Base-by-base conservation (phyloP, 805 yeast genomes). In the Suhomyces faveliae region DNA sequence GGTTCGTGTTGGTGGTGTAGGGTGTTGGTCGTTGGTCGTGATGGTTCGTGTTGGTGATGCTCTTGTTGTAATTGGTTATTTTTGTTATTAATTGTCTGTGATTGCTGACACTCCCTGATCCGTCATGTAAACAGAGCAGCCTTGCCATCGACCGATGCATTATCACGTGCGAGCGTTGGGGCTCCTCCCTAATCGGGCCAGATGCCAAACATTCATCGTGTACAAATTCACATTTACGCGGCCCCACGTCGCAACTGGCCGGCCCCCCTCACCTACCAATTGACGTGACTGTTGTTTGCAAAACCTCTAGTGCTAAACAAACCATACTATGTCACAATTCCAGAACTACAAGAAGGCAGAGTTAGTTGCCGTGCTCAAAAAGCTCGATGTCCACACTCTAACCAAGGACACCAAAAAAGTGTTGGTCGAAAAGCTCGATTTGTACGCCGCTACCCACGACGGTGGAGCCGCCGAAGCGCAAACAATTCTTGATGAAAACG, bases 341-440 rank as follows among this genome's bases (percentile, higher is more conserved):
- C 57, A 55, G 35, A 51, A 59, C 38, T 68, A 56, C 52, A 73
- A 68, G 53, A 73, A 73, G 57, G 74, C 75, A 38, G 77, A 73
- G 45, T 62, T 73, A 51, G 59, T 66, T 53, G 57, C 54, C 38
- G 68, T 64, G 35, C 66, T 68, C 50, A 65, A 57, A 35, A 68
- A 67, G 50, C 64, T 68, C 35, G 76, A 68, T 29, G 52, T 71
- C 24, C 56, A 62, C 42, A 61, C 67, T 30, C 56, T 62, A 43
- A 51, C 69, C 37, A 73, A 72, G 54, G 76, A 71, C 55, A 72
- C 77, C 40, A 73, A 73, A 59, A 69, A 65, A 54, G 58, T 66
- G 3, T 66, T 73, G 57, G 58, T 70, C 23, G 76, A 71, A 37
- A 73, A 68, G 50, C 60, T 73, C 45, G 67, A 64, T 27, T 53